Evolutionary conservation across 2,329 filamentous ascomycete genomes (phyloP).

Genomic region (Sporothrix globosa): DNA sequence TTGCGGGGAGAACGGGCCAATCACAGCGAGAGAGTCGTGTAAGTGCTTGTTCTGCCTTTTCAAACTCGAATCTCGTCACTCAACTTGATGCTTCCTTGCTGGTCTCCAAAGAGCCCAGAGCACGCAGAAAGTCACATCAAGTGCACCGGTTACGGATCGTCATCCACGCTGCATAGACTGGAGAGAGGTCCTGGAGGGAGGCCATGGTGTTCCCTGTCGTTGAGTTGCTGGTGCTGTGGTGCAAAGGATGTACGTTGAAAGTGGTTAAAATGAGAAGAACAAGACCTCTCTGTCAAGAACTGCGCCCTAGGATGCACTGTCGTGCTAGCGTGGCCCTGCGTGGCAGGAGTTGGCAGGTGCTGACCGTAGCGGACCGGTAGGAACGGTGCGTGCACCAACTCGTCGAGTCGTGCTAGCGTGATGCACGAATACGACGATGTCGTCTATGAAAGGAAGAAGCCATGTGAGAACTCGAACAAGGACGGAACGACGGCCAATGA

Average conservation of each 20-base stretch:
- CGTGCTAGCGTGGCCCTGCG: neutral
- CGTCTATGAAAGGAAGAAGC: neutral
- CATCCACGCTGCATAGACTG: neutral
- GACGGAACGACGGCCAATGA: neutral
- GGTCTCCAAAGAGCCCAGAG: neutral
- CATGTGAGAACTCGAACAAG: neutral
- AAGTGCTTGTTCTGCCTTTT: too few relatives aligned
- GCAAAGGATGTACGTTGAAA: too few relatives aligned
- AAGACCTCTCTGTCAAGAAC: too few relatives aligned
- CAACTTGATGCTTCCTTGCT: neutral
- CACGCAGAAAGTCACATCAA: neutral
- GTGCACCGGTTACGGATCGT: neutral
- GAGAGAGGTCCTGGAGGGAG: too few relatives aligned
- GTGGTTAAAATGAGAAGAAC: too few relatives aligned
- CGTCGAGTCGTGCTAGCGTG: conserved; percentile 15
- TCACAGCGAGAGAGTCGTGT: too few relatives aligned
- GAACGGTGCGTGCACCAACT: too few relatives aligned
- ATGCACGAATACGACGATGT: conserved; percentile 3
- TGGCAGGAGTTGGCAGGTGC: neutral
- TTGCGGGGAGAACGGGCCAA: too few relatives aligned
- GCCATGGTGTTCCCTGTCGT: neutral
- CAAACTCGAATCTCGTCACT: neutral
- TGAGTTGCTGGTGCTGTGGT: neutral
- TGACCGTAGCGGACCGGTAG: neutral
- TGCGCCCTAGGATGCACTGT: conserved; percentile 7